A percentile compares a stretch with the other conserved stretches of the same genome.
These are phyloP conservation scores for Pterocarpus macrocarpus DNA, from an alignment of 306 rosid species.

Conservation along the genomic window DNA sequence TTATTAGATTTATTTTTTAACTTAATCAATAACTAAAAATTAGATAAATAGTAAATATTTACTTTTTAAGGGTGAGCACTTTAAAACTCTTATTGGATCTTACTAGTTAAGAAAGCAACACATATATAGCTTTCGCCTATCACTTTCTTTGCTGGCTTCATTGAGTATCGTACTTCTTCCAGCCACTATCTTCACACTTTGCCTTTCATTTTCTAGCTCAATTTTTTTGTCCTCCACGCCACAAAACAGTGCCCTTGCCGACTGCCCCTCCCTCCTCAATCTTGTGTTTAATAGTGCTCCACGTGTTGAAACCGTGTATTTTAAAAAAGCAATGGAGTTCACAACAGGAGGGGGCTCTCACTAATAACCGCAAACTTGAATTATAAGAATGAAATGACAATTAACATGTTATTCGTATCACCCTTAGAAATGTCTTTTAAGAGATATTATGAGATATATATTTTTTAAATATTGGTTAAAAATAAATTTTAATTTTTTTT, in stretches of 20 bases:
- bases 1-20: too few species aligned
- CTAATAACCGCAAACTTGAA: slow-evolving; percentile 14
- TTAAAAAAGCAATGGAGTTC: not conserved
- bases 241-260: slow-evolving; percentile 47
- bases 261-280: slow-evolving; percentile 28
- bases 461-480: too few species aligned
- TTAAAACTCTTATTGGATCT: not conserved
- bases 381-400: slow-evolving; percentile 46
- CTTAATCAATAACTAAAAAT: too few species aligned
- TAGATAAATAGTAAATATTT: too few species aligned
- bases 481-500: too few species aligned
- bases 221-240: slow-evolving; percentile 40
- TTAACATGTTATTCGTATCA: slow-evolving; percentile 10
- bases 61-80: too few species aligned
- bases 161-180: not conserved
- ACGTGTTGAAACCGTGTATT: slow-evolving; percentile 10
- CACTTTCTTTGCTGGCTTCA: slow-evolving; percentile 17
- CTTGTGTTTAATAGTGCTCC: slow-evolving; percentile 18
- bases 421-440: too few species aligned
- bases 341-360: slow-evolving; percentile 19
- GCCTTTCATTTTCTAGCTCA: slow-evolving; percentile 46
- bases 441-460: too few species aligned
- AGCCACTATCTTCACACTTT: not conserved
- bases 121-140: not conserved
- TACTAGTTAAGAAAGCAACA: not conserved